Base-by-base conservation (phyloP, 2,329 filamentous ascomycete genomes). In the Exophiala phaeomuriformis region DNA sequence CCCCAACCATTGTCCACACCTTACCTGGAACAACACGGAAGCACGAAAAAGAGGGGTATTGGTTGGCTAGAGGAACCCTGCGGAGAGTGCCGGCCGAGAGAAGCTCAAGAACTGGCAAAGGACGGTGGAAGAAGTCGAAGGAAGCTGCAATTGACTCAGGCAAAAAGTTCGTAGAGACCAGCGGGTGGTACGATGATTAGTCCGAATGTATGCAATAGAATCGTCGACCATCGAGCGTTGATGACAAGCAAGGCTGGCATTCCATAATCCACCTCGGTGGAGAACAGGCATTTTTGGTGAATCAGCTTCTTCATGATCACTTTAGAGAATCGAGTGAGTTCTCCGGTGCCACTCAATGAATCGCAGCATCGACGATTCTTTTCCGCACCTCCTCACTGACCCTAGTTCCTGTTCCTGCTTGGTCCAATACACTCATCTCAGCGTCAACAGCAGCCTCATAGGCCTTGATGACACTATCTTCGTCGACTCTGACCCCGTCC, bases 391-490 rank as follows among this genome's bases (percentile, higher is more conserved):
- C 59, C n/a, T 50, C 53, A 32, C 46, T 45, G 41, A 61, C 51
- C 5, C 46, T 50, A 8, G 53, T 41, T 5, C 62, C 48, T 41
- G 36, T 27, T 12, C 45, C 40, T 53, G 57, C 45, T 49, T 66
- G 64, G 44, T 70, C 70, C 2, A 68, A 68, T 30, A 69, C 59
- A 53, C 72, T 71, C 51, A 74, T 56, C 50, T 73, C 73, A 42
- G 91, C 75, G 64, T 94, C 87, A 1, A 95, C 75, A 31, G 87
- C 87, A 58, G 86, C 86, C 49, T 86, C 82, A 67, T 97, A 98
- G 0, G 86, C 89, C 64, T 77, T 82, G 63, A 83, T 85, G 27
- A 97, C 86, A 68, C 83, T 90, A 41, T 93, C 88, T 72, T 97
- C 91, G 63, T 97, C 93, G 30, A 98, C 89, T 54, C 84, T 82